Base-by-base conservation (phyloP, 2,329 filamentous ascomycete species). In the Paraconiothyrium brasiliense region DNA sequence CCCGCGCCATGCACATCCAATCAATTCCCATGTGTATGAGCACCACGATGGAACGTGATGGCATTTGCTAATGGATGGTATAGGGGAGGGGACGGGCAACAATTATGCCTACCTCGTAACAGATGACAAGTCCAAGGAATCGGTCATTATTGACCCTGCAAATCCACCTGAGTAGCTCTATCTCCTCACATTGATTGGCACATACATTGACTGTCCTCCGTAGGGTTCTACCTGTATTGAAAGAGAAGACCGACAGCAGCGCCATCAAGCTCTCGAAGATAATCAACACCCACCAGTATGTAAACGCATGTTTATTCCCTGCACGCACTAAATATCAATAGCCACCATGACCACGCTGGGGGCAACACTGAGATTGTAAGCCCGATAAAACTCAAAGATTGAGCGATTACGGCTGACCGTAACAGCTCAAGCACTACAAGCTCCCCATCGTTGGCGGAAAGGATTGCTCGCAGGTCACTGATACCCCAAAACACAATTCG, bases 231-330 rank as follows among this genome's bases (percentile, higher is more conserved):
- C 87, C 88, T 13, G 83, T 85, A 10, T 80, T 99, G 56, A 90
- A 94, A 76, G 85, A 93, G 67, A 89, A 92, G 62, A 90, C 92
- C 6, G 81, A 88, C 44, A 81, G 84, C 24, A 90, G 90, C 16
- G 86, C 87, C 69, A 92, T 97, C 74, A 94, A 96, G 70, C 82
- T 99, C 64, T 93, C 86, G 27, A 92, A 90, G 54, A 97, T 99
- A 75, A 89, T 98, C 72, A 99, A 99, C 76, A 99, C 95, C 1
- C 95, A 99, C 75, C 94, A 98, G 94, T 97, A 83, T 80, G 92
- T 79, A 27, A 30, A 7, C 10, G 9, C 20, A 37, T 4, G 1
- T 22, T 16, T 11, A 11, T 6, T 0, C n/a, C 13, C 37, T 52
- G 14, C n/a, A 44, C 60, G 71, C 16, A 72, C 47, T 54, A 24